A percentile compares a stretch with the other conserved stretches of the same genome.
Conservation (phyloP, 805 yeast genomes). For the Myxozyma vanderwaltii region DNA sequence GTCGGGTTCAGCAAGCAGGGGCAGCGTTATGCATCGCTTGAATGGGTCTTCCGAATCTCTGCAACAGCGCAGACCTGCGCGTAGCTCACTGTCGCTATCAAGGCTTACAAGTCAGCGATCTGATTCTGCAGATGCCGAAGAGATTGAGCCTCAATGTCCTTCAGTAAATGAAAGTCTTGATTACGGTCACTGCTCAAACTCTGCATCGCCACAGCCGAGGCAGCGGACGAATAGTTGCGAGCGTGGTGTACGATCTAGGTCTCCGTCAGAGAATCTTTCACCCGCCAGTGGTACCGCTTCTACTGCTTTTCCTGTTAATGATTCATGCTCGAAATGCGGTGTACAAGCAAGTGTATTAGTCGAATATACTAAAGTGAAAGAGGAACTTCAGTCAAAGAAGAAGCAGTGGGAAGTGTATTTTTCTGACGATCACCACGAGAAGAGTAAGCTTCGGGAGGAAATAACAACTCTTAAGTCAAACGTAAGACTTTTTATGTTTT, state of each 20-base stretch:
- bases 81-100: slow-evolving; percentile 4
- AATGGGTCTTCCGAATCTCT: neutral
- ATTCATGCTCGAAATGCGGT: slow-evolving; percentile 23
- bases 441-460: slow-evolving; percentile 3
- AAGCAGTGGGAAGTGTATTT: slow-evolving; percentile 27
- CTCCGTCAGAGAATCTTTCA: neutral
- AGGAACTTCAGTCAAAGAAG: slow-evolving; percentile 26
- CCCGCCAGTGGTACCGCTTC: neutral
- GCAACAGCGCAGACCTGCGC: slow-evolving; percentile 15
- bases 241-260: neutral
- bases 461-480: neutral
- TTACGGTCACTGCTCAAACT: neutral
- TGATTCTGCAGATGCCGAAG: neutral
- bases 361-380: slow-evolving; percentile 19
- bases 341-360: slow-evolving; percentile 20
- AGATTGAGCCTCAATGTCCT: neutral
- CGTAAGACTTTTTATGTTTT: neutral
- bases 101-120: neutral
- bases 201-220: neutral
- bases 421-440: slow-evolving; percentile 18
- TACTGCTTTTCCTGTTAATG: neutral
- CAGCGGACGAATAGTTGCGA: neutral
- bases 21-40: neutral
- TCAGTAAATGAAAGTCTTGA: neutral
- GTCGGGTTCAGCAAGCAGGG: neutral